Base-by-base conservation (phyloP, 768 basidiomycete genomes). In the Kwoniella sp. region DNA sequence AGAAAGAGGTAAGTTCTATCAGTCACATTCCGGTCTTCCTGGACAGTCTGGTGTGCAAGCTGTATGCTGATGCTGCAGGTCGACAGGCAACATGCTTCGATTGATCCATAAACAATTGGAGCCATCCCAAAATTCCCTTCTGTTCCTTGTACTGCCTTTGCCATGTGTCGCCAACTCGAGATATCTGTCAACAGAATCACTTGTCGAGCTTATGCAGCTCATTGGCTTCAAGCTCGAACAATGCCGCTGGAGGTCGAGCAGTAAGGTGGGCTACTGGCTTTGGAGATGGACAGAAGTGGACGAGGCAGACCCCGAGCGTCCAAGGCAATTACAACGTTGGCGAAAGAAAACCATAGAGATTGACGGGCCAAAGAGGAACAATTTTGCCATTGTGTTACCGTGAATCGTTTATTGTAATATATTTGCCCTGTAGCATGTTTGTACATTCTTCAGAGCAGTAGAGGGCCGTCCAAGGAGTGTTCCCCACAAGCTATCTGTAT, bases 231-330 rank as follows among this genome's bases (percentile, higher is more conserved):
- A 67, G 0, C 81, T 86, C 72, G 74, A 88, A 22, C 83, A 84
- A 59, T 83, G 83, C 49, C 83, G 84, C 65, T 90, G 88, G 87
- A 86, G 83, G 71, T 73, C 79, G 24, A 86, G 86, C 15, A 88
- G 91, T 4, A 95, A 91, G 80, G 92, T 95, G 85, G 88, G 83
- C 2, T 96, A 95, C 77, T 90, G 88, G 87, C 82, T 96, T 9
- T 92, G 86, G 75, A 84, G 77, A 55, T 71, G 55, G 55, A 44
- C 8, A 15, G 4, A 4, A 3, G 40, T 44, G 40, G 40, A 44
- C 40, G 40, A 44, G 40, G 17, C 59, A 48, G 37, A 37, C 52
- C 51, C 60, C 47, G 17, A 44, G 30, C 26, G 33, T 19, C 10
- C 19, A 26, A 25, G 55, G 10, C 5, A 44, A 22, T 8, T 29